Conservation (phyloP, 73 alveolate species). For the Halteria grandinella region DNA sequence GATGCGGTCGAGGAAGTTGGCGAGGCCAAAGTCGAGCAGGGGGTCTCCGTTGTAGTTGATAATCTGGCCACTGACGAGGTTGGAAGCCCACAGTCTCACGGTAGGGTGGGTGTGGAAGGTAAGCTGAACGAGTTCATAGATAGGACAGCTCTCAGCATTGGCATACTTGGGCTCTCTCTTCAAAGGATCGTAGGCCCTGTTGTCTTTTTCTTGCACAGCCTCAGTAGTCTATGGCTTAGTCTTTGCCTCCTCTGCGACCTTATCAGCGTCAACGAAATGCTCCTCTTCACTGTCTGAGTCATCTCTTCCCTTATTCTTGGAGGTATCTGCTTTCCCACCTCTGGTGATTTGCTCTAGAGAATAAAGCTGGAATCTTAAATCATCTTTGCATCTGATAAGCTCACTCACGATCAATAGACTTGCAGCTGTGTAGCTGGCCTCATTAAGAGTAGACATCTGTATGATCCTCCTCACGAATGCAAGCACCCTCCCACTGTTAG, state of each 20-base stretch:
- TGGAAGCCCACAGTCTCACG: constrained; percentile 82
- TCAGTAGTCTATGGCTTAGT: constrained; percentile 38
- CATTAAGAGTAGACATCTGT: constrained; percentile 80
- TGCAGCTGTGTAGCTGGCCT: constrained; percentile 86
- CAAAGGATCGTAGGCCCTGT: constrained; percentile 88
- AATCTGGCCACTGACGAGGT: constrained; percentile 72
- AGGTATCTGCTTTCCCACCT: neutral
- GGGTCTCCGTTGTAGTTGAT: constrained; percentile 93
- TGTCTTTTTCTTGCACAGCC: constrained; percentile 44
- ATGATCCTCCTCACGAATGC: constrained; percentile 88
- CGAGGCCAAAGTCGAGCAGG: constrained; percentile 84
- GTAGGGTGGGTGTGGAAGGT: constrained; percentile 92
- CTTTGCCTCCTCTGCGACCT: constrained; percentile 19
- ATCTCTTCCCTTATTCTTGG: neutral
- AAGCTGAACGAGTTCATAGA: constrained; percentile 83
- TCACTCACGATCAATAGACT: constrained; percentile 82
- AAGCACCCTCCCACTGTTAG: constrained; percentile 73
- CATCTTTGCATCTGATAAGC: constrained; percentile 57
- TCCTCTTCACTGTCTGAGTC: constrained; percentile 57
- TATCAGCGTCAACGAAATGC: constrained; percentile 67
- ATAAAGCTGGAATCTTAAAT: too few species aligned
- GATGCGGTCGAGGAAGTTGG: constrained; percentile 88
- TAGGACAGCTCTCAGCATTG: constrained; percentile 81
- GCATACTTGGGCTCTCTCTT: constrained; percentile 95
- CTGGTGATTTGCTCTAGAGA: too few species aligned